Percentiles rank a stretch among this genome's conserved stretches.
These are phyloP conservation scores for Fusarium sp. DNA, from an alignment of 2,329 filamentous ascomycete genomes.

Conservation along the genomic window DNA sequence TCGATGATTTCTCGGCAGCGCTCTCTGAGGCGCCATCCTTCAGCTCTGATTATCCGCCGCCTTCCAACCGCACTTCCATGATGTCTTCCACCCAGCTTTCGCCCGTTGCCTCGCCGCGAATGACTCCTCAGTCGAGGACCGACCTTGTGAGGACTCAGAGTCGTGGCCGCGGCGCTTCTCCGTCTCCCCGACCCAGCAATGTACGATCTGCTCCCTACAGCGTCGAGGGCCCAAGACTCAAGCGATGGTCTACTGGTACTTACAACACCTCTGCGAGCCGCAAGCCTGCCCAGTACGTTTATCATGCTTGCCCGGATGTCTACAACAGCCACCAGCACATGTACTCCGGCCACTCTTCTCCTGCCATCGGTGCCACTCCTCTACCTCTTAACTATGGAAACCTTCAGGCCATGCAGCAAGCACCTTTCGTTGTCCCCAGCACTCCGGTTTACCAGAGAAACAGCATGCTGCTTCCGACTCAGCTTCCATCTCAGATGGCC, in stretches of 20 bases:
- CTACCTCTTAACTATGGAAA: slow-evolving; percentile 65
- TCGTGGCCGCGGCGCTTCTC: slow-evolving; percentile 73
- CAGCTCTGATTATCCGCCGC: slow-evolving; percentile 72
- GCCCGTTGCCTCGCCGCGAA: slow-evolving; percentile 75
- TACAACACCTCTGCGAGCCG: slow-evolving; percentile 68
- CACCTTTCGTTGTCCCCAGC: slow-evolving; percentile 65
- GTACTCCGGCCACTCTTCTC: slow-evolving; percentile 53
- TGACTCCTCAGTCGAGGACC: slow-evolving; percentile 69
- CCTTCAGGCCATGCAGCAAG: slow-evolving; percentile 65
- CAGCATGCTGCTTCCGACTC: slow-evolving; percentile 66
- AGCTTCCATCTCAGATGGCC: slow-evolving; percentile 62
- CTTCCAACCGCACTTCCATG: slow-evolving; percentile 74
- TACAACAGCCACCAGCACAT: slow-evolving; percentile 68
- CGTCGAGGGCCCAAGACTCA: slow-evolving; percentile 72
- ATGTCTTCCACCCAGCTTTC: slow-evolving; percentile 78
- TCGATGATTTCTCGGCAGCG: slow-evolving; percentile 75
- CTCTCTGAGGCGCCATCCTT: slow-evolving; percentile 75
- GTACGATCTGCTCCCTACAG: slow-evolving; percentile 77
- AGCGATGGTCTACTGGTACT: slow-evolving; percentile 83
- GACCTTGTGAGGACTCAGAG: slow-evolving; percentile 73
- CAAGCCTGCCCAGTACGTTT: slow-evolving; percentile 69
- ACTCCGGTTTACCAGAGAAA: slow-evolving; percentile 63
- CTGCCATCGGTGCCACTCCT: slow-evolving; percentile 58
- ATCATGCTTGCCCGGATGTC: slow-evolving; percentile 69
- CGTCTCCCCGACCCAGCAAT: slow-evolving; percentile 71